Evolutionary conservation across 345 rosid species (phyloP), one percentile per base, ranked within the genome.

Genomic region (Melaleuca alternifolia): DNA sequence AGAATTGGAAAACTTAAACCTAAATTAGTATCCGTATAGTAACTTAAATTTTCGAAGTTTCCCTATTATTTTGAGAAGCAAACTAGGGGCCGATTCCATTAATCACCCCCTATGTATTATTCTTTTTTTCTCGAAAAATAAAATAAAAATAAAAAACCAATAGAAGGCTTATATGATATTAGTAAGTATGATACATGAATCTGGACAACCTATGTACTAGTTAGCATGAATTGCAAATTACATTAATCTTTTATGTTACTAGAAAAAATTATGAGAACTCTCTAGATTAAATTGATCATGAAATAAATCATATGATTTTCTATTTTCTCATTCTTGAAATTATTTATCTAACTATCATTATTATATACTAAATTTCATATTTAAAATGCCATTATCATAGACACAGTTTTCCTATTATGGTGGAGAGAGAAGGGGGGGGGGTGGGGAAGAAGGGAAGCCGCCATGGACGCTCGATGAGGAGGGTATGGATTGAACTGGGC

Each of bases 111-210:
- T 41, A 41, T 41, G 41, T 2, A 5, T 6, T 18, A 16, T 2
- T n/a, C n/a, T 4, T 41, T 41, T 41, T 41, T 4, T 41, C 41
- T 2, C 4, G 4, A 41, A 41, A 41, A 41, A 2, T 41, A 41
- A 41, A 41, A 41, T 41, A 41, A 2, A 41, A 41, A 12, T 59
- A n/a, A 6, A 59, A 59, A 41, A 41, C 37, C 13, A 12, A 26
- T 59, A n/a, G n/a, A 59, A 1, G n/a, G 12, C 0, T 12, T 16
- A 13, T 6, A 6, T 59, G 13, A n/a, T n/a, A 6, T 1, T 7
- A 59, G 2, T n/a, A 0, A 59, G 4, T 65, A 65, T 33, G 16
- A 33, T 65, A 30, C 9, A 65, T 30, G 12, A 30, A 3, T 65
- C 0, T 65, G 46, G 23, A 33, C 23, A 16, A 8, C 46, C 46